These are phyloP conservation scores for Phytophthora sansomeana DNA, from an alignment of 352 stramenopile species.

Conservation along the genomic window DNA sequence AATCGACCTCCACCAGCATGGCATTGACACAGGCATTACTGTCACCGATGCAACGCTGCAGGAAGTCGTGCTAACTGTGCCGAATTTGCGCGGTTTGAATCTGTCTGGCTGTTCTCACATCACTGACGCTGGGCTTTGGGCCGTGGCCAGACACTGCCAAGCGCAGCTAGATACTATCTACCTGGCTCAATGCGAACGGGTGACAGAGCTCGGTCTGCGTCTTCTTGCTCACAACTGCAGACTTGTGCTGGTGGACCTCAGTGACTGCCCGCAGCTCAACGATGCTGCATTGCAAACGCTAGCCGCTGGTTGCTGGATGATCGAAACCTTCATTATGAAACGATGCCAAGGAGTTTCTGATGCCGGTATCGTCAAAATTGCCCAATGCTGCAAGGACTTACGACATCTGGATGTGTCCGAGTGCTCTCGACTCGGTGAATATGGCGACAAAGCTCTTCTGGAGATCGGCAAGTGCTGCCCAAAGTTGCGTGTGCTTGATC, in stretches of 20 bases:
- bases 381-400: conserved; percentile 85
- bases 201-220: conserved; percentile 92
- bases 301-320: conserved; percentile 87
- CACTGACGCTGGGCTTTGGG: conserved; percentile 91
- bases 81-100: conserved; percentile 67
- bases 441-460: conserved; percentile 92
- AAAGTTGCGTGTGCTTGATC: conserved; percentile 77
- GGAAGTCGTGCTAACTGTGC: conserved; percentile 85
- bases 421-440: conserved; percentile 90
- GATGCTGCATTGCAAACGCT: conserved; percentile 87
- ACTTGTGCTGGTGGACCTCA: conserved; percentile 85
- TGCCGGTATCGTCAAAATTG: conserved; percentile 88
- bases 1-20: conserved; percentile 89
- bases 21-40: conserved; percentile 81
- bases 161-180: conserved; percentile 75
- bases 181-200: conserved; percentile 71
- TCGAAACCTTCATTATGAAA: conserved; percentile 85
- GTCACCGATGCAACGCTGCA: conserved; percentile 93
- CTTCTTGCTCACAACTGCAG: conserved; percentile 90
- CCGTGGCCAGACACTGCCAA: conserved; percentile 81
- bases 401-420: conserved; percentile 86
- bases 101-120: conserved; percentile 76
- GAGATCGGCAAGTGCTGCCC: conserved; percentile 88
- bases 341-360: conserved; percentile 85
- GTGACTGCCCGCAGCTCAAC: conserved; percentile 85